These are phyloP conservation scores for Chytriomyces hyalinus DNA, from an alignment of 192 early-diverging fungal species.

Conservation along the genomic window DNA sequence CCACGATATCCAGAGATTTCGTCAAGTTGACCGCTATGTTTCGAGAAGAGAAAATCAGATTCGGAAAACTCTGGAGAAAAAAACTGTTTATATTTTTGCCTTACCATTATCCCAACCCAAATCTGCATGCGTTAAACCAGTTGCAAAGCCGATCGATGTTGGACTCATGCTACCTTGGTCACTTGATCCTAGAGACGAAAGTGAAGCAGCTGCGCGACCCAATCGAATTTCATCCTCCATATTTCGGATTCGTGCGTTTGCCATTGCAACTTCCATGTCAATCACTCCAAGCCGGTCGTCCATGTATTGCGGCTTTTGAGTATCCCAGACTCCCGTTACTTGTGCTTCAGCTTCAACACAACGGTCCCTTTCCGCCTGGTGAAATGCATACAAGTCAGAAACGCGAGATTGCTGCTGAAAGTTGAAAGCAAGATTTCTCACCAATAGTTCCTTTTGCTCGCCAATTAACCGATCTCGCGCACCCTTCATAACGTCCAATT, in stretches of 20 bases:
- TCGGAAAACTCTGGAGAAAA: not conserved
- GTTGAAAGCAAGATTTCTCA: not conserved
- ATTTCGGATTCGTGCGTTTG: slow-evolving; percentile 38
- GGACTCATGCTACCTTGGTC: not conserved
- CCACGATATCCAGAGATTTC: slow-evolving; percentile 46
- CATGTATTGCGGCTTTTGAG: slow-evolving; percentile 55
- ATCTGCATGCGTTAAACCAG: slow-evolving; percentile 30
- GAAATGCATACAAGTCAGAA: no score
- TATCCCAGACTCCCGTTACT: slow-evolving; percentile 43
- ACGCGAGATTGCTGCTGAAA: no score
- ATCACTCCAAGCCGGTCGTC: slow-evolving; percentile 51
- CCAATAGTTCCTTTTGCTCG: slow-evolving; percentile 53
- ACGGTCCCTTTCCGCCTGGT: slow-evolving; percentile 47
- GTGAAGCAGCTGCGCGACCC: slow-evolving; percentile 10
- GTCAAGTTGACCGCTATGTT: slow-evolving; percentile 43
- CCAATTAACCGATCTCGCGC: slow-evolving; percentile 41
- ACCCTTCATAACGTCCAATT: slow-evolving; percentile 40
- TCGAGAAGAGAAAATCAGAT: not conserved
- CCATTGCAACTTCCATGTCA: slow-evolving; percentile 49
- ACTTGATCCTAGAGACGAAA: slow-evolving; percentile 1
- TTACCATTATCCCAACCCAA: slow-evolving; percentile 55
- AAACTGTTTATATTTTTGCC: not conserved
- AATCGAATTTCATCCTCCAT: slow-evolving; percentile 34
- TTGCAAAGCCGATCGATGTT: no score
- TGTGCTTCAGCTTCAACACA: slow-evolving; percentile 47